Percentiles rank a stretch among this genome's conserved stretches.
These are phyloP conservation scores for Candida maris DNA, from an alignment of 805 yeast species.

Conservation along the genomic window DNA sequence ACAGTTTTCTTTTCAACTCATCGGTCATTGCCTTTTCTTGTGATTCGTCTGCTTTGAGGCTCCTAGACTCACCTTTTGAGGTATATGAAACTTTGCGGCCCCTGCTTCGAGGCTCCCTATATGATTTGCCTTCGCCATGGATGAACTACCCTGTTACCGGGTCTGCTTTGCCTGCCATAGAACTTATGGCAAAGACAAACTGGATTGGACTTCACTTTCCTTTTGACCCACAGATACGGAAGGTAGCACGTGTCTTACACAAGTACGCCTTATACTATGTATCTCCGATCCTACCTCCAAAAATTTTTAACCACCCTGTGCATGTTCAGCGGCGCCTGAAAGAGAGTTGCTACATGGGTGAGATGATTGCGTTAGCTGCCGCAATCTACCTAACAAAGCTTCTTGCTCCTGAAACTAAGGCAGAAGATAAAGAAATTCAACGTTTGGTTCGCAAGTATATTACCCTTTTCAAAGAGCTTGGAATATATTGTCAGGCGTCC, in stretches of 20 bases:
- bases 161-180: constrained; percentile 34
- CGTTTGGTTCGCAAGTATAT: constrained; percentile 1
- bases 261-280: constrained; percentile 13
- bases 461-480: constrained; percentile 4
- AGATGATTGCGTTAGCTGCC: constrained; percentile 10
- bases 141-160: constrained; percentile 40
- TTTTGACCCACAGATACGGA: constrained; percentile 1
- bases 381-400: constrained; percentile 10
- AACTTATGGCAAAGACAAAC: constrained; percentile 33
- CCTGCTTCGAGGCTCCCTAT: constrained; percentile 31
- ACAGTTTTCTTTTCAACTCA: constrained; percentile 42
- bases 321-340: constrained; percentile 12
- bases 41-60: constrained; percentile 21
- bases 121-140: constrained; percentile 31
- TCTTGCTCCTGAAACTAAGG: constrained; percentile 7
- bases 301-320: constrained; percentile 8
- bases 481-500: constrained; percentile 9
- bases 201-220: constrained; percentile 28
- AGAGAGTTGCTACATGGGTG: constrained; percentile 15
- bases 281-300: constrained; percentile 15
- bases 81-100: constrained; percentile 32
- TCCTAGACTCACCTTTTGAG: constrained; percentile 38
- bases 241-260: constrained; percentile 6
- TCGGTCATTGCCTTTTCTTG: constrained; percentile 33
- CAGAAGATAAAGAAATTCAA: constrained; percentile 6